phyloP scores from a whole-genome alignment of 2,329 filamentous ascomycete species.

The Paecilomyces niveus region DNA sequence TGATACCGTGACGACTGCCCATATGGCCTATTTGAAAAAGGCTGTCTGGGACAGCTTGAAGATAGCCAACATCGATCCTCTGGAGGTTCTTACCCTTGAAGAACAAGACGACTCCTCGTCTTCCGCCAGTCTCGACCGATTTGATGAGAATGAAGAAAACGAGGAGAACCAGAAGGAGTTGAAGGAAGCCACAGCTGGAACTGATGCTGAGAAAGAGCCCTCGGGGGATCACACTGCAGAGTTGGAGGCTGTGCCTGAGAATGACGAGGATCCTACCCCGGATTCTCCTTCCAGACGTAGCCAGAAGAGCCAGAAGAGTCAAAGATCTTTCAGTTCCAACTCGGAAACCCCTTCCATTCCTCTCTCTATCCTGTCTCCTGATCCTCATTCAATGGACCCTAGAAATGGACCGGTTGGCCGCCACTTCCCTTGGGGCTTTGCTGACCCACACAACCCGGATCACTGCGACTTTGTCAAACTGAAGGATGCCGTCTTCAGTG shows the following conservation, averaged over 20 bases:
- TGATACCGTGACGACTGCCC: constrained; percentile 88
- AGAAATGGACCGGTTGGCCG: constrained; percentile 58
- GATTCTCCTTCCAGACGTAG: constrained; percentile 25
- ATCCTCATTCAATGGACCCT: constrained; percentile 64
- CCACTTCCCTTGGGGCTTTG: constrained; percentile 93
- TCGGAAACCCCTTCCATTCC: constrained; percentile 63
- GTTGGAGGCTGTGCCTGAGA: constrained; percentile 13
- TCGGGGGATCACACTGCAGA: constrained; percentile 15
- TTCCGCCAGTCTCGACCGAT: constrained; percentile 28
- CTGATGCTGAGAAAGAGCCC: constrained; percentile 14
- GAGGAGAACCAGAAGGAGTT: constrained; percentile 10
- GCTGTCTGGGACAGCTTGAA: constrained; percentile 85
- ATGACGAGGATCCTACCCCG: constrained; percentile 22
- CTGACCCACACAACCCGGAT: constrained; percentile 80
- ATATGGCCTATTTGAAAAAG: constrained; percentile 89
- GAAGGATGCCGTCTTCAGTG: constrained; percentile 84
- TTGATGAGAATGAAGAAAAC: constrained; percentile 46
- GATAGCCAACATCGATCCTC: constrained; percentile 75
- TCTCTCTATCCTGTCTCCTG: constrained; percentile 88
- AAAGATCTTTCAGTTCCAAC: constrained; percentile 34
- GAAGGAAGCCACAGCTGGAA: constrained; percentile 18
- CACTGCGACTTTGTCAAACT: constrained; percentile 92
- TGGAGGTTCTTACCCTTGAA: constrained; percentile 78
- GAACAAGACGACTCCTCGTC: constrained; percentile 61
- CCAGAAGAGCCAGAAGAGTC: constrained; percentile 37